Percentiles rank a stretch among this genome's conserved stretches.
Evolutionary conservation across 345 rosid species (phyloP).

Genomic region (Aethionema arabicum): DNA sequence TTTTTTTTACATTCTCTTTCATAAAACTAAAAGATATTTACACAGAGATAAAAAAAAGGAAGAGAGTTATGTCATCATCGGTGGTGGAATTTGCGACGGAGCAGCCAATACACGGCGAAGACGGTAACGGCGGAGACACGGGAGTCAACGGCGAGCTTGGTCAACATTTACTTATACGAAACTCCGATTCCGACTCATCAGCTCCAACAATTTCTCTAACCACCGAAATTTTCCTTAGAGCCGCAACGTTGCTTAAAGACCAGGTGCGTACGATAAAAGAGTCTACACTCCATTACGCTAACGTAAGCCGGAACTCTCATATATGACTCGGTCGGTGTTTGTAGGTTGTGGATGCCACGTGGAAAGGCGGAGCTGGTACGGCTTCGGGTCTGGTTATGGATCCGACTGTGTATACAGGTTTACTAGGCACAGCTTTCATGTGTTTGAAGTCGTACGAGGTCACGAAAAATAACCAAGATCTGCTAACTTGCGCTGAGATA

Average conservation of each 20-base stretch:
- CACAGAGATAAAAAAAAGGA: not conserved
- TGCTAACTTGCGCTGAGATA: slow-evolving; percentile 57
- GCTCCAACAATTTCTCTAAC: slow-evolving; percentile 40
- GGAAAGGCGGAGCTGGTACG: slow-evolving; percentile 36
- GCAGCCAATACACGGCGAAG: slow-evolving; percentile 29
- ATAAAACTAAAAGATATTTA: not conserved
- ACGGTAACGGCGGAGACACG: slow-evolving; percentile 33
- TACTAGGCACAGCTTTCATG: slow-evolving; percentile 74
- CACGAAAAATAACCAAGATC: slow-evolving; percentile 55
- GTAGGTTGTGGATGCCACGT: slow-evolving; percentile 68
- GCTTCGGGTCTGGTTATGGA: slow-evolving; percentile 37
- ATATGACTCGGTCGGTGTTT: not conserved
- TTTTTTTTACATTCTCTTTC: not conserved
- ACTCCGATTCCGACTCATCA: slow-evolving; percentile 37
- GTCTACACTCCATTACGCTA: not conserved
- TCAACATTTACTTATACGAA: slow-evolving; percentile 34
- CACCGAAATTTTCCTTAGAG: slow-evolving; percentile 48
- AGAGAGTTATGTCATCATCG: slow-evolving; percentile 38
- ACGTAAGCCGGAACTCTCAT: slow-evolving; percentile 10
- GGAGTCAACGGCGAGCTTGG: slow-evolving; percentile 32
- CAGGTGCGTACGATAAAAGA: slow-evolving; percentile 47
- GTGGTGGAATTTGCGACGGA: slow-evolving; percentile 42
- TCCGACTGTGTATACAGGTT: slow-evolving; percentile 71
- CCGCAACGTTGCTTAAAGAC: slow-evolving; percentile 71
- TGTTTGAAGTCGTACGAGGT: slow-evolving; percentile 78